A percentile compares a stretch with the other conserved stretches of the same genome.
Conservation (phyloP, 73 alveolate species). For the Blepharisma japonicum region DNA sequence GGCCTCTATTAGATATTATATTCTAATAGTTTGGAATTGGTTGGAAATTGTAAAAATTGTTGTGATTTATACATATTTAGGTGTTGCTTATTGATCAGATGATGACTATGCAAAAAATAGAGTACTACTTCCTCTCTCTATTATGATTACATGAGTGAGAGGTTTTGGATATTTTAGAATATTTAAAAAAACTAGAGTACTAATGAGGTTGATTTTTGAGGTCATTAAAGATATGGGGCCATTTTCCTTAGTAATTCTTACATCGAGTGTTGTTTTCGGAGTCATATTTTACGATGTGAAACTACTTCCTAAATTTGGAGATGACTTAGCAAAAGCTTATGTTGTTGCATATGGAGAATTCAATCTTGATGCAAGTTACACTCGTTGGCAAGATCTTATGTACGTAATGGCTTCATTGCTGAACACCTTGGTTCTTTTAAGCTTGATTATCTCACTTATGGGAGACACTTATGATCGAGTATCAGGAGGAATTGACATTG, state of each 20-base stretch:
- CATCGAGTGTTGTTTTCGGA: background rate
- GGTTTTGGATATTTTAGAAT: constrained; percentile 22
- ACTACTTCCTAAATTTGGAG: background rate
- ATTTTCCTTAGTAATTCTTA: background rate
- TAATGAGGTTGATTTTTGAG: constrained; percentile 1
- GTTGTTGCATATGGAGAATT: background rate
- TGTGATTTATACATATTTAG: background rate
- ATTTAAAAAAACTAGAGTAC: background rate
- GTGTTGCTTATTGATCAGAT: background rate
- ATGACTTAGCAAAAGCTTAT: background rate
- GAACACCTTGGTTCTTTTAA: background rate
- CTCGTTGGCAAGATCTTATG: background rate
- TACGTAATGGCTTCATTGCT: background rate
- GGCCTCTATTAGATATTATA: background rate
- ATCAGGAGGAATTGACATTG: background rate
- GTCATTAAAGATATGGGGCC: constrained; percentile 25
- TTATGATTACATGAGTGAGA: background rate
- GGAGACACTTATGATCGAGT: constrained; percentile 24
- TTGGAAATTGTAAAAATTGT: background rate
- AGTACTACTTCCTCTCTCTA: background rate
- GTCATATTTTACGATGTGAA: background rate
- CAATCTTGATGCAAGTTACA: background rate
- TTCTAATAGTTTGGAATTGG: background rate
- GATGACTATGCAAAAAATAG: background rate
- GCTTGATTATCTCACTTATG: constrained; percentile 15